Conservation (phyloP, 345 rosid genomes). For the Cardamine chenopodiifolia region DNA sequence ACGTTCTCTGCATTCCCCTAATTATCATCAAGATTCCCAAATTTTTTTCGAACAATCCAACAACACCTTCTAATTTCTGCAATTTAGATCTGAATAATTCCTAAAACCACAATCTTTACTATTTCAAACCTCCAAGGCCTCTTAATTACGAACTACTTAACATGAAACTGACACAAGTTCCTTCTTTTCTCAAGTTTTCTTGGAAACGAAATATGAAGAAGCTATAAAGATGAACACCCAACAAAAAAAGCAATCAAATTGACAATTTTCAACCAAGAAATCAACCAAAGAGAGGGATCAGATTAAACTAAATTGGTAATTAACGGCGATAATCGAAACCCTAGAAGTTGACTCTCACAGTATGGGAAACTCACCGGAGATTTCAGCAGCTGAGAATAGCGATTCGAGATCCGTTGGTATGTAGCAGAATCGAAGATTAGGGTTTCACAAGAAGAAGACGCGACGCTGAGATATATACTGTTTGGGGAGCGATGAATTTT, state of each 20-base stretch:
- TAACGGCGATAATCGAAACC: conserved; percentile 18
- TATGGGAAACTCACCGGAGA: conserved; percentile 34
- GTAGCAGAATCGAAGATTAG: conserved; percentile 37
- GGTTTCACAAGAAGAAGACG: conserved; percentile 33
- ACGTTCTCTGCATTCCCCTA: conserved; percentile 97
- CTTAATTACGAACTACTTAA: neutral
- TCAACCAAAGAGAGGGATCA: conserved; percentile 22
- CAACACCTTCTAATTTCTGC: conserved; percentile 34
- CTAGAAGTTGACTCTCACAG: conserved; percentile 33
- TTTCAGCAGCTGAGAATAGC: conserved; percentile 39
- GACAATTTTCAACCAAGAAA: neutral
- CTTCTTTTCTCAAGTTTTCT: conserved; percentile 10
- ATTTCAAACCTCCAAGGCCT: neutral
- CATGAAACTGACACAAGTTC: neutral
- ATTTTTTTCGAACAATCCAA: too few species aligned
- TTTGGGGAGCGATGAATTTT: neutral
- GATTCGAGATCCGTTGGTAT: conserved; percentile 31
- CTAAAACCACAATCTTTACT: neutral
- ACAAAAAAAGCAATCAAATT: neutral
- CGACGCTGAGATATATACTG: conserved; percentile 3
- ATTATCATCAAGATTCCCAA: conserved; percentile 85
- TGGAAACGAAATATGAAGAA: neutral
- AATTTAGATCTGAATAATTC: neutral
- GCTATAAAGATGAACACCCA: neutral
- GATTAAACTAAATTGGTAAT: neutral